Conservation (phyloP, 345 rosid genomes). For the Chamaenerion angustifolium region DNA sequence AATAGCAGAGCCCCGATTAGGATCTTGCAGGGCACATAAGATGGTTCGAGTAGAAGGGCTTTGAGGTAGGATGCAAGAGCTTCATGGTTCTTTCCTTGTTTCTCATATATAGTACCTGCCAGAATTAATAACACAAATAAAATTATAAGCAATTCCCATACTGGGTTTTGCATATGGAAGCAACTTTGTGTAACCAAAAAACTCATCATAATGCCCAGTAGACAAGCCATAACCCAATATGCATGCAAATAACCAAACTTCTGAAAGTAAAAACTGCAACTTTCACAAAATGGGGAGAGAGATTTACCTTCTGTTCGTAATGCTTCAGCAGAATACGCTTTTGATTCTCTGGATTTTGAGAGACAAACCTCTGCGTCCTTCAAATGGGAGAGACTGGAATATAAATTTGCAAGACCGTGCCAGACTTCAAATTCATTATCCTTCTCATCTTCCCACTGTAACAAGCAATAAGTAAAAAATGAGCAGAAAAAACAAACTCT, state of each 20-base stretch:
- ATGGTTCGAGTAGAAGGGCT: constrained; percentile 46
- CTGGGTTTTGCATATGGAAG: no score
- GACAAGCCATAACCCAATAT: no score
- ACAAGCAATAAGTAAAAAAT: background rate
- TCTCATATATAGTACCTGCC: constrained; percentile 61
- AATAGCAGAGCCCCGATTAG: constrained; percentile 40
- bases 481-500: background rate
- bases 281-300: background rate
- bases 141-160: no score
- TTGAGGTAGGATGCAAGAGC: constrained; percentile 40
- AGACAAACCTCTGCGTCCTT: constrained; percentile 83
- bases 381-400: constrained; percentile 79
- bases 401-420: constrained; percentile 77
- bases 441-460: constrained; percentile 50
- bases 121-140: no score
- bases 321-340: constrained; percentile 55
- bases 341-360: constrained; percentile 61
- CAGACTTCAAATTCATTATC: constrained; percentile 81
- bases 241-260: no score
- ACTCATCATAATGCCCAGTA: no score
- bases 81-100: constrained; percentile 40
- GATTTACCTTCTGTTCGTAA: constrained; percentile 69
- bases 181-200: no score
- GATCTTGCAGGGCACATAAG: constrained; percentile 56
- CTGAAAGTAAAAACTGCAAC: no score